A percentile compares a stretch with the other conserved stretches of the same genome.
These are phyloP conservation scores for Metschnikowia aberdeeniae DNA, from an alignment of 805 yeast genomes.

Conservation along the genomic window DNA sequence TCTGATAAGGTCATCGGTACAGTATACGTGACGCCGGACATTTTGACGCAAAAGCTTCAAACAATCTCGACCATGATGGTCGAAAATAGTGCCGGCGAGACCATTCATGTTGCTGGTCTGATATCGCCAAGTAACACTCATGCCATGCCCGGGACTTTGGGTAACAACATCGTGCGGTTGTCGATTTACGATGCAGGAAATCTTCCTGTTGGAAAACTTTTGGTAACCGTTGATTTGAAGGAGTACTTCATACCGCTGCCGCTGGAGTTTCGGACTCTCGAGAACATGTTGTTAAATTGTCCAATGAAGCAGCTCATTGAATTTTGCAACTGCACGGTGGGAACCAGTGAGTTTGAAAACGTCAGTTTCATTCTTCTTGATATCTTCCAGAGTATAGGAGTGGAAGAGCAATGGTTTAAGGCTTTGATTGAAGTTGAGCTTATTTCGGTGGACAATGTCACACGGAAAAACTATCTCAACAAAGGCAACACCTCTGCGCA, in stretches of 20 bases:
- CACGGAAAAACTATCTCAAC: constrained; percentile 40
- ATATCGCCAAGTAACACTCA: background rate
- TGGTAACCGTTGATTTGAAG: constrained; percentile 46
- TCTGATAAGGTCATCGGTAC: constrained; percentile 48
- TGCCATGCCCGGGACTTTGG: constrained; percentile 5
- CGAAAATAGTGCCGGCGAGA: constrained; percentile 21
- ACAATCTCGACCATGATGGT: constrained; percentile 34
- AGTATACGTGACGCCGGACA: constrained; percentile 50
- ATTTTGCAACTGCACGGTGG: constrained; percentile 39
- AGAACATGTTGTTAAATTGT: constrained; percentile 52
- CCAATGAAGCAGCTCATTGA: constrained; percentile 51
- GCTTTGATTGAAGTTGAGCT: constrained; percentile 67
- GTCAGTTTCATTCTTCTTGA: constrained; percentile 61
- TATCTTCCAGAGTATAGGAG: constrained; percentile 65
- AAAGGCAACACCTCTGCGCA: constrained; percentile 24
- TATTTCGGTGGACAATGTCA: constrained; percentile 41
- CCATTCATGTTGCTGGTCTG: constrained; percentile 19
- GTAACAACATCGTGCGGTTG: constrained; percentile 40
- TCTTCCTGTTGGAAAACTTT: constrained; percentile 54
- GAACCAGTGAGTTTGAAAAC: constrained; percentile 47
- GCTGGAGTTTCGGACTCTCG: constrained; percentile 56
- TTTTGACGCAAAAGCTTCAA: constrained; percentile 34
- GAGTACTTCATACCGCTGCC: constrained; percentile 61
- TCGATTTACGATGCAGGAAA: constrained; percentile 41
- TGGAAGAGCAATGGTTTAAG: constrained; percentile 70